Base-by-base conservation (phyloP, 2,329 filamentous ascomycete genomes). In the Fusarium oligoseptatum region DNA sequence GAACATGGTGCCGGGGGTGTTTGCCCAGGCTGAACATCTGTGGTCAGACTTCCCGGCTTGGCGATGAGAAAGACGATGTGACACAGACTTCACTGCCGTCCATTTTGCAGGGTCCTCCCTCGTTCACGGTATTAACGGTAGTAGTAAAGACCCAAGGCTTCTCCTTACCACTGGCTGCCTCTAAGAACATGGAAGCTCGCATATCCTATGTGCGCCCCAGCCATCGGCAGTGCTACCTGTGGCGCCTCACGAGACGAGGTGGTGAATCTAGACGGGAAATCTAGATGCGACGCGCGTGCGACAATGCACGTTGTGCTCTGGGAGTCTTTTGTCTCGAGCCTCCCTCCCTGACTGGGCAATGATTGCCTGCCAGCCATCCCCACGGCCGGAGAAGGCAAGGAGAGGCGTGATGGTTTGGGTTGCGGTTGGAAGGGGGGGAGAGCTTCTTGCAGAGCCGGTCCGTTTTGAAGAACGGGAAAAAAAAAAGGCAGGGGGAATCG, bases 241-340 rank as follows among this genome's bases (percentile, higher is more conserved):
- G 68, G 64, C 41, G 66, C 52, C 41, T 76, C 66, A 67, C 68
- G 43, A 67, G 64, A 66, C 48, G 62, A 64, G 50, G 60, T 52
- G 61, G 67, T 74, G 62, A 62, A 66, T 45, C 56, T 57, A 55
- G 48, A 43, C 34, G 45, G 65, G 65, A 48, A 67, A 76, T 74
- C 71, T 70, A 73, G 73, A 72, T 58, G 73, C 64, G 55, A 76
- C 75, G 64, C 64, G 41, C 69, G 73, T 77, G 61, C 68, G 52
- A 72, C 72, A 60, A 61, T 64, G 60, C 72, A 71, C 65, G 66
- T 66, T 74, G 67, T 75, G 66, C 60, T 61, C 63, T 60, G 32
- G 56, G 52, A 32, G 50, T 20, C 8, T 32, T n/a, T 32, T 14
- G 17, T 55, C 17, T 55, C 50, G 24, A 55, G 50, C 27, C 34